Base-by-base conservation (phyloP, 1,284 basidiomycete genomes). In the Tilletia indica region DNA sequence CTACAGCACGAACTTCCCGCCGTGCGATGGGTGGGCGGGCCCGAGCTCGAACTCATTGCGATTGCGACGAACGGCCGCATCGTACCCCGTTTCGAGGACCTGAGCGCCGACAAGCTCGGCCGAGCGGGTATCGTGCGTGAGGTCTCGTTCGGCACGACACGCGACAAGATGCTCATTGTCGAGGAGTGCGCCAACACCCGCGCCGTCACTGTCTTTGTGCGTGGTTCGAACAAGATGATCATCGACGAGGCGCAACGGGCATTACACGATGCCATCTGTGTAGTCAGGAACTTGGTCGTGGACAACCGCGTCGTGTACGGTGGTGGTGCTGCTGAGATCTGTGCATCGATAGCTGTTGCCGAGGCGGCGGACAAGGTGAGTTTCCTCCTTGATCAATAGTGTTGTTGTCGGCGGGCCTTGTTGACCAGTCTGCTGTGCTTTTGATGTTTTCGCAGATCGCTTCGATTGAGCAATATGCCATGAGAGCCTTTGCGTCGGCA, bases 221-320 rank as follows among this genome's bases (percentile, higher is more conserved):
- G 96, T 54, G 96, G 97, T 48, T 93, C 92, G 83, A 99, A 99
- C 87, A 99, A 99, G 87, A 99, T 99, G 96, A 94, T 93, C 82
- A 94, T 99, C 76, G 96, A 99, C 83, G 96, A 99, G 86, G 96
- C 94, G 71, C 98, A 98, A 85, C 92, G 96, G 68, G 94, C 96
- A 4, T 87, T 99, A 56, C 96, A 99, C 85, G 96, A 99, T 85
- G 94, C 97, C 34, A 91, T 99, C 79, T 99, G 96, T 81, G 96
- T 93, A 21, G 96, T 98, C 45, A 92, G 97, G 76, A 99, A 97
- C 84, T 88, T 99, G 66, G 90, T 99, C 61, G 90, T 92, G 45
- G 96, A 99, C 86, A 94, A 97, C 86, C 91, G 96, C 67, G 94
- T 99, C 48, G 96, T 99, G 0, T 99, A 98, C 83, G 96, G 96